phyloP scores from a whole-genome alignment of 2,329 filamentous ascomycete species.

The Gremmenia infestans region DNA sequence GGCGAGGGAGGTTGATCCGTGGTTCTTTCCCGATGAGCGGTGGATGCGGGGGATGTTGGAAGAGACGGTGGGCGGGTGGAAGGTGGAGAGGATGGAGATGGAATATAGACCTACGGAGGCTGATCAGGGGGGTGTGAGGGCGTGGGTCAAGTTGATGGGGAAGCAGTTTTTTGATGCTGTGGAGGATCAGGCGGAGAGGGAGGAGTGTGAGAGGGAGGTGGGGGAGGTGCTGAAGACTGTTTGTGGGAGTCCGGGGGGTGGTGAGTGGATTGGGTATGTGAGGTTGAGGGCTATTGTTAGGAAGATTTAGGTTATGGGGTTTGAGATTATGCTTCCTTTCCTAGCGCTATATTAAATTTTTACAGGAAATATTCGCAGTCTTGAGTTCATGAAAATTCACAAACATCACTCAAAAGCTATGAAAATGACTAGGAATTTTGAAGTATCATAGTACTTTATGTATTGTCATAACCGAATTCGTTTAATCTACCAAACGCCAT shows the following conservation, averaged over 20 bases:
- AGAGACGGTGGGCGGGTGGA: conserved; percentile 35
- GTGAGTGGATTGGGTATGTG: conserved; percentile 52
- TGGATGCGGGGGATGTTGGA: conserved; percentile 46
- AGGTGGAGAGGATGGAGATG: conserved; percentile 47
- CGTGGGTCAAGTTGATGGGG: conserved; percentile 63
- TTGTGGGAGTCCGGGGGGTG: conserved; percentile 51
- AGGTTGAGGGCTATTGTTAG: conserved; percentile 45
- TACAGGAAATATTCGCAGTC: too few species aligned
- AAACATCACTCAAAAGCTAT: too few species aligned
- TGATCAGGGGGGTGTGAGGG: conserved; percentile 56
- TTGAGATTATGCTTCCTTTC: neutral
- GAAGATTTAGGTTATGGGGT: conserved; percentile 25
- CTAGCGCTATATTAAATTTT: too few species aligned
- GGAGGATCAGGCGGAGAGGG: conserved; percentile 40
- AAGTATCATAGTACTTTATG: too few species aligned
- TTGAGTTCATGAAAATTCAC: too few species aligned
- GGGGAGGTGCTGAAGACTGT: conserved; percentile 50
- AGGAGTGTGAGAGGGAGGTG: conserved; percentile 49
- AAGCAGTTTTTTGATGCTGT: conserved; percentile 53
- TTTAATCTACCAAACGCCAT: too few species aligned
- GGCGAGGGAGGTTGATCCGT: conserved; percentile 51
- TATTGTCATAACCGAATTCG: too few species aligned
- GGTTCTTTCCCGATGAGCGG: conserved; percentile 65
- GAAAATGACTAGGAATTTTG: too few species aligned
- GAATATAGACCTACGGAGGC: conserved; percentile 61